These are phyloP conservation scores for Termitomyces sp. DNA, from an alignment of 768 basidiomycete genomes.

Conservation along the genomic window DNA sequence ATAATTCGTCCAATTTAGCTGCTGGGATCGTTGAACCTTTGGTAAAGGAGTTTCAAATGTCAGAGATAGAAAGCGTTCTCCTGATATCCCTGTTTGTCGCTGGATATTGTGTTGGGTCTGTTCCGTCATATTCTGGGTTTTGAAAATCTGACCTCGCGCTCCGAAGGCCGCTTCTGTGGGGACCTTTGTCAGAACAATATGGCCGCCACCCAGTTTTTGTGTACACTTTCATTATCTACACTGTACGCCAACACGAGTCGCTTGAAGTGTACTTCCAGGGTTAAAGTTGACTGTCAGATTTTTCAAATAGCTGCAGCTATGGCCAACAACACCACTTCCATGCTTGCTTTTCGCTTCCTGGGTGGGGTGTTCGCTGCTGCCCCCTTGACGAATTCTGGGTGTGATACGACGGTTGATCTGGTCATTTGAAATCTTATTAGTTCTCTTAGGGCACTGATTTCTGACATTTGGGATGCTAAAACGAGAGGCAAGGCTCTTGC, in stretches of 20 bases:
- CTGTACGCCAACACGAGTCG: conserved; percentile 26
- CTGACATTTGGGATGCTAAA: conserved; percentile 62
- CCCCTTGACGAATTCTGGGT: conserved; percentile 72
- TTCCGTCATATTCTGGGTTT: not conserved
- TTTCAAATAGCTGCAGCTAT: conserved; percentile 68
- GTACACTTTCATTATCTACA: conserved; percentile 54
- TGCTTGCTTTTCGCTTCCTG: conserved; percentile 73
- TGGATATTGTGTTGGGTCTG: conserved; percentile 51
- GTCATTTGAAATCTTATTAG: not conserved
- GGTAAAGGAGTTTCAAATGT: conserved; percentile 46
- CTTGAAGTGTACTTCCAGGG: not conserved
- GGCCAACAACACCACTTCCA: conserved; percentile 54
- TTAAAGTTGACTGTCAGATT: conserved; percentile 29
- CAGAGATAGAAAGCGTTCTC: conserved; percentile 49
- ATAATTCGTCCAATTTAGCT: conserved; percentile 26
- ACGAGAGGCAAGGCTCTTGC: conserved; percentile 65
- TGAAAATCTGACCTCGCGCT: not conserved
- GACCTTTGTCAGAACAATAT: conserved; percentile 46
- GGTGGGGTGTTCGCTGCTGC: conserved; percentile 68
- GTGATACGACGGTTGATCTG: not conserved
- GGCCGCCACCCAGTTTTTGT: conserved; percentile 63
- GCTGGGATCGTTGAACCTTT: conserved; percentile 38
- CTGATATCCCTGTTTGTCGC: conserved; percentile 44
- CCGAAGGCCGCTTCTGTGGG: conserved; percentile 52
- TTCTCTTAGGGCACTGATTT: conserved; percentile 43